phyloP scores from a whole-genome alignment of 2,329 filamentous ascomycete genomes.

The Acephala macrosclerotiorum region DNA sequence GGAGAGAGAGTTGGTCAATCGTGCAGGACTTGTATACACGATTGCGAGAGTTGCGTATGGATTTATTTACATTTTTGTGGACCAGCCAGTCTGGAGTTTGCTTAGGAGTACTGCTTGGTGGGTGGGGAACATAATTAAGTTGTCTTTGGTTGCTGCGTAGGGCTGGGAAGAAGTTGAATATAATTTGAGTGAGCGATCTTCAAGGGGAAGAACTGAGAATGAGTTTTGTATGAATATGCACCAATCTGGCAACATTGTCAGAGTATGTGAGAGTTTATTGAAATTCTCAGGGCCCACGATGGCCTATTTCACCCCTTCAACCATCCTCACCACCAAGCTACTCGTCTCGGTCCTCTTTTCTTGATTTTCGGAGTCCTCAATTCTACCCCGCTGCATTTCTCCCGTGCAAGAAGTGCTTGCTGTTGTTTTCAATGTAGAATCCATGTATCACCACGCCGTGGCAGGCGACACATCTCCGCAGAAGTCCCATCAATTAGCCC shows the following conservation, averaged over 20 bases:
- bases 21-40: background rate
- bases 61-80: background rate
- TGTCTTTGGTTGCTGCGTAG: conserved; percentile 1
- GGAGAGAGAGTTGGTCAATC: conserved; percentile 2
- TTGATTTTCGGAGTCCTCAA: background rate
- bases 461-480: background rate
- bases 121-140: conserved; percentile 5
- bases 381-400: background rate
- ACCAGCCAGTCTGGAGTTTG: conserved; percentile 3
- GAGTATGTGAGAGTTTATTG: too few relatives aligned
- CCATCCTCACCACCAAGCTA: too few relatives aligned
- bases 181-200: background rate
- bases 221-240: too few relatives aligned
- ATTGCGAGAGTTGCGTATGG: conserved; percentile 6
- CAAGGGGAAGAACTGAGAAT: too few relatives aligned
- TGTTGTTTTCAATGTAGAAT: background rate
- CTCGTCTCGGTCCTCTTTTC: too few relatives aligned
- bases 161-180: conserved; percentile 3
- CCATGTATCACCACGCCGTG: background rate
- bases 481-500: background rate
- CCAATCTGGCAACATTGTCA: too few relatives aligned
- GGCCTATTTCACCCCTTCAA: too few relatives aligned
- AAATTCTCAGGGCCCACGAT: too few relatives aligned
- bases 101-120: background rate
- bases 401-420: background rate